Evolutionary conservation across 805 yeast genomes (phyloP), one percentile per base, ranked within the genome.

Genomic region (Saccharomycopsis babjevae): DNA sequence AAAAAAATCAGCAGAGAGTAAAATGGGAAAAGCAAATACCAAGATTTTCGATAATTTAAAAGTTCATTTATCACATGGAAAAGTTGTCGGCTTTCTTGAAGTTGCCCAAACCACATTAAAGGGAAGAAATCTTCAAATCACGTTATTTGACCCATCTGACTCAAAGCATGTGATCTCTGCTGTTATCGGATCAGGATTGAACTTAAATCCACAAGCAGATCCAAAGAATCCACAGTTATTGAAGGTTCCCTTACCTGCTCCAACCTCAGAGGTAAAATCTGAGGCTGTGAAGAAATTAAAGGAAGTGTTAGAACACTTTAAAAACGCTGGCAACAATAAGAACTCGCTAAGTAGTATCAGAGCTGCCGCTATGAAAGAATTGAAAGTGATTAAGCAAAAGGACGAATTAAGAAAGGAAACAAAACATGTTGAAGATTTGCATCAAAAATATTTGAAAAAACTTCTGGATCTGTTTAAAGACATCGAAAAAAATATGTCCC

Each of bases 61-160:
- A 50, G 79, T 93, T 18, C 74, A 76, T 18, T 67, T 81, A 2
- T 79, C 77, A 40, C 78, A 80, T 52, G 76, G 79, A 15, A 76
- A 78, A 57, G 71, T 74, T 7, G 70, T 69, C 1, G 78, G 78
- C 1, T 86, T 86, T 69, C 79, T 83, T 1, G 77, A 83, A 36
- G 73, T 89, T 34, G 96, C 96, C 0, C 85, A 85, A 63, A 85
- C 93, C 2, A 74, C 86, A 0, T 66, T 83, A 58, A 86, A 86
- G 66, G 76, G 79, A 32, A 79, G 88, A 67, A 78, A 83, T 66
- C 76, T 89, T 58, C 73, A 81, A 38, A 82, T 93, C n/a, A 90
- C 97, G 0, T 92, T 91, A 1, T 93, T 86, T 71, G 97, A 93
- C 68, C 96, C 96, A 6, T 79, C 78, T 58, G 80, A 88, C 66